phyloP scores from a whole-genome alignment of 192 early-diverging fungal genomes.

The Backusella circina region DNA sequence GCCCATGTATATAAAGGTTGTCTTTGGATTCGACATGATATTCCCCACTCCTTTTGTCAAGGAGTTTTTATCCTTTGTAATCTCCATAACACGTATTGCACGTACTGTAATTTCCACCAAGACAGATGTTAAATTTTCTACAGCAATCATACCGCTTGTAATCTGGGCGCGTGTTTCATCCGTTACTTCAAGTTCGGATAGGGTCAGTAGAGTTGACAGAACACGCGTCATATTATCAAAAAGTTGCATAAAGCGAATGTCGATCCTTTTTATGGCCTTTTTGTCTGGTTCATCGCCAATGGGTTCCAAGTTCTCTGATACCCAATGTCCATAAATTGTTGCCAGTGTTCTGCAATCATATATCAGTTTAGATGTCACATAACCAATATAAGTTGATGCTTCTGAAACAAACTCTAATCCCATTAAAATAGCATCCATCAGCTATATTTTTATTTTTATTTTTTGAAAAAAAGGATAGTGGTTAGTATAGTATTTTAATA shows the following conservation, averaged over 20 bases:
- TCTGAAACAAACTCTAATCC: conserved; percentile 22
- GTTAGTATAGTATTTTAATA: background rate
- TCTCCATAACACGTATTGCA: conserved; percentile 29
- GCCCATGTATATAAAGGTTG: conserved; percentile 27
- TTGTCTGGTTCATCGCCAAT: background rate
- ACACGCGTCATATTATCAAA: conserved; percentile 13
- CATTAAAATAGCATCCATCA: conserved; percentile 16
- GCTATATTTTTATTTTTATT: background rate
- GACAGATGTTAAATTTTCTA: conserved; percentile 13
- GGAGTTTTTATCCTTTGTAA: background rate
- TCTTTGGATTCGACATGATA: conserved; percentile 26
- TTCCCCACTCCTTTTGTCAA: conserved; percentile 9
- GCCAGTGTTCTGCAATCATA: conserved; percentile 4
- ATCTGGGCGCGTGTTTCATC: background rate
- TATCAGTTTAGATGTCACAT: conserved; percentile 8
- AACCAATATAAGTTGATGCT: conserved; percentile 7
- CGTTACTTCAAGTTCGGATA: background rate
- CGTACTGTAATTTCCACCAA: conserved; percentile 28
- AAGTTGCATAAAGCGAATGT: conserved; percentile 21
- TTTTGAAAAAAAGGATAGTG: background rate
- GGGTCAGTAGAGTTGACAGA: background rate
- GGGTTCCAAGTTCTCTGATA: conserved; percentile 10
- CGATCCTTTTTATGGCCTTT: background rate
- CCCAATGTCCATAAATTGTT: conserved; percentile 19
- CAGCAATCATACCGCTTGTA: background rate